Percentiles rank a stretch among this genome's conserved stretches.
phyloP scores from a whole-genome alignment of 768 basidiomycete species.

The Mycena latifolia region DNA sequence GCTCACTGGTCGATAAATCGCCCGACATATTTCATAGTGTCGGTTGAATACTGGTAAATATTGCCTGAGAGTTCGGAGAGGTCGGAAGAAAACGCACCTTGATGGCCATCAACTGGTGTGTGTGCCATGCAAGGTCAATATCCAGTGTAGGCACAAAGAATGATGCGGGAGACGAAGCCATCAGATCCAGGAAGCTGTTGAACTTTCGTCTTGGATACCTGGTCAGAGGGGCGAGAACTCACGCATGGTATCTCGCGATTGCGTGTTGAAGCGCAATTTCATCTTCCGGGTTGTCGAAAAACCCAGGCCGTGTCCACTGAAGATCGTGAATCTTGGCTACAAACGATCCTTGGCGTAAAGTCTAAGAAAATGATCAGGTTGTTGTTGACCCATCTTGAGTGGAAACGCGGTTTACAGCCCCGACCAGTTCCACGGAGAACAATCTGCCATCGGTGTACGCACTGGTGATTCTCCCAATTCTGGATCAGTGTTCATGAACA shows the following conservation, averaged over 20 bases:
- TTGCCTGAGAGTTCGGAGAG: neutral
- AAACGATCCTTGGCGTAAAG: slow-evolving; percentile 69
- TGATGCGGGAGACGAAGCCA: slow-evolving; percentile 54
- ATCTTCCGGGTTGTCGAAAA: slow-evolving; percentile 52
- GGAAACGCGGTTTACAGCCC: slow-evolving; percentile 58
- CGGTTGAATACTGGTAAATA: slow-evolving; percentile 52
- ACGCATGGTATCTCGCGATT: slow-evolving; percentile 72
- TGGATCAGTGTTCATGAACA: slow-evolving; percentile 27
- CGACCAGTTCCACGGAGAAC: slow-evolving; percentile 69
- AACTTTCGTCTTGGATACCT: neutral
- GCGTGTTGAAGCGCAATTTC: slow-evolving; percentile 61
- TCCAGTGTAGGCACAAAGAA: slow-evolving; percentile 75
- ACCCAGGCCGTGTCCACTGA: slow-evolving; percentile 60
- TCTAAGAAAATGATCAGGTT: slow-evolving; percentile 44
- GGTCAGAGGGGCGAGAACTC: slow-evolving; percentile 25
- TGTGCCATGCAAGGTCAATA: slow-evolving; percentile 83
- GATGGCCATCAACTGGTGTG: slow-evolving; percentile 69
- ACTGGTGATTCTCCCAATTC: slow-evolving; percentile 55
- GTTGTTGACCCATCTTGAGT: slow-evolving; percentile 24
- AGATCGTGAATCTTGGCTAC: slow-evolving; percentile 64
- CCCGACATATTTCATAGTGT: slow-evolving; percentile 57
- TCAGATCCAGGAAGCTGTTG: slow-evolving; percentile 66
- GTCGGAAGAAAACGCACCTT: slow-evolving; percentile 31
- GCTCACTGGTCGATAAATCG: slow-evolving; percentile 69
- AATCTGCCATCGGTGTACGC: slow-evolving; percentile 65